Conservation (phyloP, 2,329 filamentous ascomycete genomes). For the Trichophyton rubrum region DNA sequence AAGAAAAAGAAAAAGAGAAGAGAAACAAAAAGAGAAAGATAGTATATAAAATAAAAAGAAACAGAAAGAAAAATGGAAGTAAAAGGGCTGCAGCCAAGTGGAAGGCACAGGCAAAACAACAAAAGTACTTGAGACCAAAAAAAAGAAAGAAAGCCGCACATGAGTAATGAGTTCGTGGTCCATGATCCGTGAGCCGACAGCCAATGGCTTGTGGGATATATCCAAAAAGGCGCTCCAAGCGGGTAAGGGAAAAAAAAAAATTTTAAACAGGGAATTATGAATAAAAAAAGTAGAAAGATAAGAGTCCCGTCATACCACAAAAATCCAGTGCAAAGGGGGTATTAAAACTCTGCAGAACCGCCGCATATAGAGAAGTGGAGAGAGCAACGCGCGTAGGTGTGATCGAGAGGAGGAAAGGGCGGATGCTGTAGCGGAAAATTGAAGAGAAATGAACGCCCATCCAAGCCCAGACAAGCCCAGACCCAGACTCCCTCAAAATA, state of each 20-base stretch:
- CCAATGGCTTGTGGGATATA: constrained; percentile 2
- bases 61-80: constrained; percentile 1
- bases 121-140: neutral
- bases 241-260: no score
- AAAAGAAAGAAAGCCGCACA: neutral
- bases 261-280: constrained; percentile 4
- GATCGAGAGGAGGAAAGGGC: neutral
- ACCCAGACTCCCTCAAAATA: constrained; percentile 10
- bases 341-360: constrained; percentile 11
- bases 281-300: constrained; percentile 10
- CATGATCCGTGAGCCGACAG: constrained; percentile 1
- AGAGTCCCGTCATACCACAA: neutral
- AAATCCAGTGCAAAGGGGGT: constrained; percentile 12
- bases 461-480: constrained; percentile 14
- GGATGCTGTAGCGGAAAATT: constrained; percentile 6
- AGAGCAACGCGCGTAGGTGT: neutral
- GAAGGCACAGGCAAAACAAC: neutral
- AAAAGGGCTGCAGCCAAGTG: constrained; percentile 9
- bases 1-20: constrained; percentile 3
- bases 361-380: neutral
- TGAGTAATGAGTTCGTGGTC: constrained; percentile 1
- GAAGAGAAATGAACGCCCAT: constrained; percentile 13
- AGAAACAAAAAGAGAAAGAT: neutral
- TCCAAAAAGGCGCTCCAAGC: constrained; percentile 1
- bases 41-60: neutral